Evolutionary conservation across 306 rosid species (phyloP).

Genomic region (Astragalus membranaceus): DNA sequence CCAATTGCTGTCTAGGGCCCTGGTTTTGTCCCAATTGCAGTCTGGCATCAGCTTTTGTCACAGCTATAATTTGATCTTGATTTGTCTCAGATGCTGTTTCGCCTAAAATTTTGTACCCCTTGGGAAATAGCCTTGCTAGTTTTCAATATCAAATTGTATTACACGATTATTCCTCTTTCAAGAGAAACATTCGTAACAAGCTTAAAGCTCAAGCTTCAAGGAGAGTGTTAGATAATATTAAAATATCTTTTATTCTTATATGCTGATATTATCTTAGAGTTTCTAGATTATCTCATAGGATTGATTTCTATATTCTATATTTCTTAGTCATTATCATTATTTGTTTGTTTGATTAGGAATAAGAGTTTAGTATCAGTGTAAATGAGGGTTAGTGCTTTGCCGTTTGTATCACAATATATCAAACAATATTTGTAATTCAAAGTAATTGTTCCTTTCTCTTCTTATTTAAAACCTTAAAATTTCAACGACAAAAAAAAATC

Average conservation of each 20-base stretch:
- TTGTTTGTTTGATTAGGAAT: neutral
- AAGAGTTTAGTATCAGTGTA: neutral
- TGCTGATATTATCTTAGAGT: neutral
- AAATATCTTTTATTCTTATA: too few relatives aligned
- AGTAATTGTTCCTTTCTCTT: neutral
- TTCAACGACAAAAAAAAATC: neutral
- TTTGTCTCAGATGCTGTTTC: too few relatives aligned
- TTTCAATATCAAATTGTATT: too few relatives aligned
- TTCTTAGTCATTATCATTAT: neutral
- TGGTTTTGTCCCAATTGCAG: too few relatives aligned
- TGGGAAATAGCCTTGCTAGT: too few relatives aligned
- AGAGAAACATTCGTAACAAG: neutral
- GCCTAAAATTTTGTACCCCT: too few relatives aligned
- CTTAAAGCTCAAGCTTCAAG: neutral
- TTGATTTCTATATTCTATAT: neutral
- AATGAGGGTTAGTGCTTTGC: neutral
- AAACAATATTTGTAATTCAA: neutral
- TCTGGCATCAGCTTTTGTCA: too few relatives aligned
- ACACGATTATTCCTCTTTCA: neutral
- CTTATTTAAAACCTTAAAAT: neutral
- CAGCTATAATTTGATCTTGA: too few relatives aligned
- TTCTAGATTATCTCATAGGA: too few relatives aligned
- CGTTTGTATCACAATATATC: neutral
- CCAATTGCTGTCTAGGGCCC: too few relatives aligned
- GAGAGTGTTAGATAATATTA: neutral